Base-by-base conservation (phyloP, 2,329 filamentous ascomycete species). In the Sarocladiaceae sp. region DNA sequence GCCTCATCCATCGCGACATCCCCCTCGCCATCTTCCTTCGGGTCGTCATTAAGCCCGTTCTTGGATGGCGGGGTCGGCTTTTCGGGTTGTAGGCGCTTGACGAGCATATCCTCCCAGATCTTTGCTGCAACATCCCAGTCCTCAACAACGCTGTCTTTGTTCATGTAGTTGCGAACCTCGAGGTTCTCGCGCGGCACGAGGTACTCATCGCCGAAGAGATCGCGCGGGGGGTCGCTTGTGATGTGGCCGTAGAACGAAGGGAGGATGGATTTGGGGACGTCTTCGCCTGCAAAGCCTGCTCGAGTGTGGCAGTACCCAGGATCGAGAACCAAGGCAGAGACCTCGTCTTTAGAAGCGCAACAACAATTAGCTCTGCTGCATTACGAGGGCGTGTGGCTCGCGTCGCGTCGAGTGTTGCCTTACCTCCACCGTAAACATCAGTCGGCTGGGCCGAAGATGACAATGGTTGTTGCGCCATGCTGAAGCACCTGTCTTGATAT, bases 251-350 rank as follows among this genome's bases (percentile, higher is more conserved):
- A 98, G 69, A 85, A 88, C 34, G 89, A 93, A 21, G 91, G 90
- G 47, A 95, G 77, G 46, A 97, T 82, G 23, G 88, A 89, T 71
- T 97, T 97, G 55, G 93, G 93, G 1, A 89, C 85, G 68, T 98
- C 93, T 77, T 98, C 94, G 60, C 94, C 93, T 11, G 94, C 94
- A 60, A 97, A 98, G 47, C 93, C 93, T 48, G 90, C 93, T 66
- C 94, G 89, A 32, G 87, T 90, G 54, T 82, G 84, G 59, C 86
- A 88, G 69, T 89, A 96, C 50, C 94, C 93, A 3, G 93, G 87
- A 61, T 98, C 93, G 60, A 98, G 87, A 29, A 98, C 88, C 55
- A 98, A 85, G 43, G 94, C 94, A 27, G 90, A 94, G 52, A 98
- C 90, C 72, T 98, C 93, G 73, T 98, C 93, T 95, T 57, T 47